phyloP scores from a whole-genome alignment of 169 alveolate species.

The Plasmodium inui region DNA sequence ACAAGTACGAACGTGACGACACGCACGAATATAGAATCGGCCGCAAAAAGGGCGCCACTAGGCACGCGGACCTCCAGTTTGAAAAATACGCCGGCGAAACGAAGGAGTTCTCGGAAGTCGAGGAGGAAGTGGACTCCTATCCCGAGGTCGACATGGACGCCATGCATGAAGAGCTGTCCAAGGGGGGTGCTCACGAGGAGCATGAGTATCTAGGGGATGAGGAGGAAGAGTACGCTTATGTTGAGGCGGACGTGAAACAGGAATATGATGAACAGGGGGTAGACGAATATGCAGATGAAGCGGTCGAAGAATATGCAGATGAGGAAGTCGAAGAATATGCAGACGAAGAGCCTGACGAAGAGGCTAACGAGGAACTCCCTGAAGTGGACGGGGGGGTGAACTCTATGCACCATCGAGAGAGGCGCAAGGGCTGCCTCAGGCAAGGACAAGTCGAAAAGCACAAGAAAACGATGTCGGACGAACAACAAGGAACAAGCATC shows the following conservation, averaged over 20 bases:
- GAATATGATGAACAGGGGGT: constrained; percentile 1
- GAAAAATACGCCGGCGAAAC: constrained; percentile 26
- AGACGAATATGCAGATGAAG: not conserved
- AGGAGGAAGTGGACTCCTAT: constrained; percentile 1
- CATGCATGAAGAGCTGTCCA: not conserved
- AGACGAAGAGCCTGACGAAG: not conserved
- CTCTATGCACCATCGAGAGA: not conserved
- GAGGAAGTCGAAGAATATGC: not conserved
- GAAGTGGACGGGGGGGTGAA: not conserved
- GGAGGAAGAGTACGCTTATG: constrained; percentile 7
- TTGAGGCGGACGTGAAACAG: constrained; percentile 1
- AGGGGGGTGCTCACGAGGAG: constrained; percentile 5
- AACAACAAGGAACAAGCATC: not conserved
- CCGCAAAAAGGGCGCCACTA: not conserved
- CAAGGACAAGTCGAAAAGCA: not conserved
- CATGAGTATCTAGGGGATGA: not conserved
- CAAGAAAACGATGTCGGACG: not conserved
- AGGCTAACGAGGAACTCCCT: not conserved
- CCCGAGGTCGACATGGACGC: constrained; percentile 11
- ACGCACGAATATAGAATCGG: not conserved
- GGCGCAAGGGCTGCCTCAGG: not conserved
- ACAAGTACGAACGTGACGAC: not conserved
- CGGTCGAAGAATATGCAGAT: not conserved
- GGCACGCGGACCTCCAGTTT: not conserved
- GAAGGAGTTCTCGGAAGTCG: constrained; percentile 34